A percentile compares a stretch with the other conserved stretches of the same genome.
These are phyloP conservation scores for Musa acuminata DNA, from an alignment of 176 grass and related monocot genomes.

Conservation along the genomic window DNA sequence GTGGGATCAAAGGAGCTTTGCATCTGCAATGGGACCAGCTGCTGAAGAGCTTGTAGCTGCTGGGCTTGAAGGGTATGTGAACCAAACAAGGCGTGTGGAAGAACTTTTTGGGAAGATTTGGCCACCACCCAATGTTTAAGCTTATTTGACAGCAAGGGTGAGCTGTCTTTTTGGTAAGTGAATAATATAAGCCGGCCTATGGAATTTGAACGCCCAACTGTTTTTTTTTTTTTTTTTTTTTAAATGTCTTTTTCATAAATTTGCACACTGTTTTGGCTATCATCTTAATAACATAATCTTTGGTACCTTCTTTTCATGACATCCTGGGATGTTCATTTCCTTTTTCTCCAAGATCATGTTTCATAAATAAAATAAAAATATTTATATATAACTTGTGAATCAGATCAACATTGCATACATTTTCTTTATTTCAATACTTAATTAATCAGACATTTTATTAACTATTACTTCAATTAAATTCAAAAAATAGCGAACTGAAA, in stretches of 20 bases:
- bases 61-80: conserved; percentile 63
- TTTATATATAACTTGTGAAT: too few species aligned
- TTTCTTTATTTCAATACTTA: too few species aligned
- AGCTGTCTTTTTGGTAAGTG: neutral
- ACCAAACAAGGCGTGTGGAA: conserved; percentile 65
- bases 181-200: neutral
- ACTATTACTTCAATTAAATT: too few species aligned
- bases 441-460: too few species aligned
- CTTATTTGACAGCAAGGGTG: neutral
- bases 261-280: neutral
- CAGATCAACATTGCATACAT: too few species aligned
- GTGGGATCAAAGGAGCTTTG: conserved; percentile 87
- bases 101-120: conserved; percentile 89
- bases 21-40: conserved; percentile 77
- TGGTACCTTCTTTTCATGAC: neutral
- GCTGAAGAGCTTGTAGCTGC: conserved; percentile 73
- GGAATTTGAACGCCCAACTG: neutral
- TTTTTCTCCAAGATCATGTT: too few species aligned
- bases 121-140: conserved; percentile 52
- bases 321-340: neutral
- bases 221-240: neutral
- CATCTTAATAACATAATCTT: neutral
- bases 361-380: too few species aligned
- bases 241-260: neutral
- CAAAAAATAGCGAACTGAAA: too few species aligned